Evolutionary conservation across 1,284 basidiomycete species (phyloP), one percentile per base, ranked within the genome.

Genomic region (Sporisorium reilianum): DNA sequence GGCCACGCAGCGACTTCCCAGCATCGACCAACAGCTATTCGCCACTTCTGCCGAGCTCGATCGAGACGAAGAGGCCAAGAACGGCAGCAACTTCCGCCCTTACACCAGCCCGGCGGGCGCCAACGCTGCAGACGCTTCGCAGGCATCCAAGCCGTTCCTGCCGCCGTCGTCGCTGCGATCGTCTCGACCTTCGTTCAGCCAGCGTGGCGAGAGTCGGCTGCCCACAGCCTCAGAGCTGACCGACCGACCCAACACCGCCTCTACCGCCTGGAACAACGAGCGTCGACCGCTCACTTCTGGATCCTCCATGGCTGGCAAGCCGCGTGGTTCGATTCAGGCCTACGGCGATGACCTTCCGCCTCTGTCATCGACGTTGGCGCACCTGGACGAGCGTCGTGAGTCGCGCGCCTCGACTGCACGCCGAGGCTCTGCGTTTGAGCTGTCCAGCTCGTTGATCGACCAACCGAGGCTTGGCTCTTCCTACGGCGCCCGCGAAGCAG

Each of bases 11-110:
- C 45, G 71, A 38, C 63, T 77, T 38, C 67, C 73, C 8, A 77
- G 70, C 64, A 71, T 79, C 53, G 77, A 74, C 41, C 66, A 74
- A 44, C 75, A 75, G 52, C 67, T 76, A 6, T 34, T 70, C 3
- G 68, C 67, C 25, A 66, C 69, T 1, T 73, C 65, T 3, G 66
- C 59, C 26, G 62, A 56, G 58, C 59, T 67, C 34, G 68, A 64
- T 36, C 54, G 52, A 9, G 62, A 54, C 56, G 69, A 72, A 8
- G 68, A 57, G 26, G 55, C 38, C 32, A 61, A 57, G 45, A 46
- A 40, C 40, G 58, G 44, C 32, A 65, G 55, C 60, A 55, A 41
- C 49, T 61, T 53, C 26, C 48, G 67, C 5, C 68, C 75, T 22
- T 70, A 49, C 46, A 75, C 65, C n/a, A 70, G 72, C 48, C 66